Base-by-base conservation (phyloP, 805 yeast genomes). In the Tetrapisispora pingtungensis region DNA sequence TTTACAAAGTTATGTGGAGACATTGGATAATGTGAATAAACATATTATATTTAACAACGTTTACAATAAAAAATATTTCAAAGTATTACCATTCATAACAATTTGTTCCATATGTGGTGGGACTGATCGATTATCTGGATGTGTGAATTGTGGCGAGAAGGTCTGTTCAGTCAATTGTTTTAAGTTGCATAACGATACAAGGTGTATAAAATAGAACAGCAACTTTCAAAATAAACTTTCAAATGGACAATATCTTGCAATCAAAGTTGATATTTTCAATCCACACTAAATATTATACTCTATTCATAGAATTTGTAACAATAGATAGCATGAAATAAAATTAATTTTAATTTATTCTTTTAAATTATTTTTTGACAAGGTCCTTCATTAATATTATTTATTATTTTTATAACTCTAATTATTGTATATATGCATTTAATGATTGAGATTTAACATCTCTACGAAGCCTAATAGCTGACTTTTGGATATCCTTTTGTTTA, bases 31-130 rank as follows among this genome's bases (percentile, higher is more conserved):
- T 36, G 56, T 58, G 7, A 57, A 54, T 40, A 56, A 53, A 41
- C 59, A 59, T 41, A 52, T 59, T 28, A 56, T 64, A 10, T 58
- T 54, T 42, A 52, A 53, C 36, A 58, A 58, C 43, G 61, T 59
- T 27, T 57, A 58, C 46, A 62, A 59, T 43, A 60, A 62, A 40
- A 60, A 57, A 46, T 58, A 49, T 42, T 57, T 59, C 49, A 64
- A 61, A 40, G 64, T 62, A 2, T 45, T 61, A 14, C 63, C 65
- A 3, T 49, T 62, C 27, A 60, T 62, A 27, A 60, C 61, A 1
- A 54, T 56, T 26, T 62, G 67, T 49, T 61, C 67, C 22, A 58
- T 61, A 2, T 63, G 66, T 43, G 66, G 65, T 41, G 62, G 61
- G 14, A 54, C 54, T 47, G 56, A 55, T 26, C 56, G 63, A 40